phyloP scores from a whole-genome alignment of 345 rosid species.

The Pugionium cornutum region DNA sequence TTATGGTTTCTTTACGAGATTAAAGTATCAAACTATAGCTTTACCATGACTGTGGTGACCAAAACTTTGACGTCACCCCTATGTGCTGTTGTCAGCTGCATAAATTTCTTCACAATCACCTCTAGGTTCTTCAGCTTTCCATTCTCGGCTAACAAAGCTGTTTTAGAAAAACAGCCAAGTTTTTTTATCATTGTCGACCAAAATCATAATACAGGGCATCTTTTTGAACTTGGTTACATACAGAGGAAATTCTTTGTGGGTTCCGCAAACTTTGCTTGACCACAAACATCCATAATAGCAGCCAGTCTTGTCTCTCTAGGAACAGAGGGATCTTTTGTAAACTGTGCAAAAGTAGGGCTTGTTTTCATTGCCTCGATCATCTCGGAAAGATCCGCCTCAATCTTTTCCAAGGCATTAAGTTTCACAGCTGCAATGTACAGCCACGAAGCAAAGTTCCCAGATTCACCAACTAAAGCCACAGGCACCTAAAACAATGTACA shows the following conservation, averaged over 20 bases:
- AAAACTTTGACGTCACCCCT: conserved; percentile 76
- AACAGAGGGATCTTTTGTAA: conserved; percentile 77
- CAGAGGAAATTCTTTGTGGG: conserved; percentile 77
- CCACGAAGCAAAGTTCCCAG: conserved; percentile 89
- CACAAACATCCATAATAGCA: conserved; percentile 62
- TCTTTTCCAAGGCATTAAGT: conserved; percentile 63
- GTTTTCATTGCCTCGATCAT: conserved; percentile 65
- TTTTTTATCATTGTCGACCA: not conserved
- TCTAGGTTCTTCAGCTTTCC: conserved; percentile 70
- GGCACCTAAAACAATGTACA: conserved; percentile 55
- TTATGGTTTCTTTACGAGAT: not conserved
- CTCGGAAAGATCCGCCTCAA: conserved; percentile 69
- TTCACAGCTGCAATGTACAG: conserved; percentile 69
- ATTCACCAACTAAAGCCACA: conserved; percentile 63
- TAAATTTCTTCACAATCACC: conserved; percentile 60
- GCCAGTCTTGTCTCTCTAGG: conserved; percentile 56
- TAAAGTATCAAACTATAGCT: conserved; percentile 20
- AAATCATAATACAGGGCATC: conserved; percentile 3
- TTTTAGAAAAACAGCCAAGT: not conserved
- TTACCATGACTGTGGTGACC: conserved; percentile 82
- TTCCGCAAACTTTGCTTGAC: conserved; percentile 66
- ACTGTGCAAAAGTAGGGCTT: conserved; percentile 61
- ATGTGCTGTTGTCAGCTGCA: conserved; percentile 79
- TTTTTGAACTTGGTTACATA: conserved; percentile 31
- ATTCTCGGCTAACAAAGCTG: conserved; percentile 79